A percentile compares a stretch with the other conserved stretches of the same genome.
These are phyloP conservation scores for Endothia cerciana DNA, from an alignment of 2,329 filamentous ascomycete species.

Conservation along the genomic window DNA sequence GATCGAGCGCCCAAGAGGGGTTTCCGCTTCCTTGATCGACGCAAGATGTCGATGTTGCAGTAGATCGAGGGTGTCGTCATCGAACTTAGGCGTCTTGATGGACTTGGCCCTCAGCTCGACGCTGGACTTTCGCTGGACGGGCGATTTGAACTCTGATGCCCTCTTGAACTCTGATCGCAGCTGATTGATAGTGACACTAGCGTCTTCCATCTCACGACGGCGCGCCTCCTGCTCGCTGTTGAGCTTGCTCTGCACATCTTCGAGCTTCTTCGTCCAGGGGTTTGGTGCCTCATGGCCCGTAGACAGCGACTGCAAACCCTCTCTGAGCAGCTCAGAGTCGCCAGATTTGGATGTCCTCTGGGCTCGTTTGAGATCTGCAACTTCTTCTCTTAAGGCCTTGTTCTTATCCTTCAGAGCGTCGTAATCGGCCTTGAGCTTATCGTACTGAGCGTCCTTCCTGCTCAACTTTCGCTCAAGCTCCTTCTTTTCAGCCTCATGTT, in stretches of 20 bases:
- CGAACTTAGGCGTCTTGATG: constrained; percentile 7
- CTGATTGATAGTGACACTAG: constrained; percentile 25
- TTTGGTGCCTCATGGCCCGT: constrained; percentile 25
- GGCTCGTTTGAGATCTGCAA: constrained; percentile 59
- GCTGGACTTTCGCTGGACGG: constrained; percentile 14
- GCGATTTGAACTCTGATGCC: constrained; percentile 11
- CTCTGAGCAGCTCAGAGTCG: constrained; percentile 31
- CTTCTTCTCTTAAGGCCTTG: constrained; percentile 60
- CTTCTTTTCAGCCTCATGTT: constrained; percentile 43
- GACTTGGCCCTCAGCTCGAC: constrained; percentile 12
- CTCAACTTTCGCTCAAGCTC: constrained; percentile 38
- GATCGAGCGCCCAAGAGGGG: constrained; percentile 13
- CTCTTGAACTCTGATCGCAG: constrained; percentile 30
- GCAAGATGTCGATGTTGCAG: constrained; percentile 20
- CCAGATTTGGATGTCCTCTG: constrained; percentile 49
- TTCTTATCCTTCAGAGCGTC: constrained; percentile 60
- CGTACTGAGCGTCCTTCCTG: constrained; percentile 39
- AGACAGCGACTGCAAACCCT: constrained; percentile 35
- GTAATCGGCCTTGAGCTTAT: constrained; percentile 52
- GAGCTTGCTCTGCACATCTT: constrained; percentile 36
- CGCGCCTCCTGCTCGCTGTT: constrained; percentile 34
- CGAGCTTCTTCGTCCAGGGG: constrained; percentile 37
- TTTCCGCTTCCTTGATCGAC: constrained; percentile 12
- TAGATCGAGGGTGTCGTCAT: constrained; percentile 22
- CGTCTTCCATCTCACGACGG: constrained; percentile 24